These are phyloP conservation scores for Blastocystis sp. DNA, from an alignment of 352 stramenopile species.

Conservation along the genomic window DNA sequence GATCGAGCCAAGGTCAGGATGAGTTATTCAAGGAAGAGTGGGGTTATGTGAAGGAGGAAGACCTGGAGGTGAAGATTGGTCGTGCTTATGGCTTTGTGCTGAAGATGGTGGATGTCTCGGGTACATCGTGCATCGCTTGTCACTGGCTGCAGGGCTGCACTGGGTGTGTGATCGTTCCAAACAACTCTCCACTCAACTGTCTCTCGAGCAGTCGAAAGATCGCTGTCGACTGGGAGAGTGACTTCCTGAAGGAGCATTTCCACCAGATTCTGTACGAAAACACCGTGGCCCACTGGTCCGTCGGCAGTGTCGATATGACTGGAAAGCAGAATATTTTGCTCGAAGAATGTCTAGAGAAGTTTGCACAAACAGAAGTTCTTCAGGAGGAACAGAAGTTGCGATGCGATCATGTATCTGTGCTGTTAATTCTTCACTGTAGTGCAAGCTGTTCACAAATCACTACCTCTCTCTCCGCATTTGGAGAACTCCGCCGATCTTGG, in stretches of 20 bases:
- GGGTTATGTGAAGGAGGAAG: slow-evolving; percentile 40
- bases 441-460: slow-evolving; percentile 75
- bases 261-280: slow-evolving; percentile 68
- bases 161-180: slow-evolving; percentile 75
- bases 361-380: slow-evolving; percentile 67
- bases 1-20: not conserved
- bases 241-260: slow-evolving; percentile 77
- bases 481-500: slow-evolving; percentile 87
- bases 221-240: slow-evolving; percentile 81
- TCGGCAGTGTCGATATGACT: slow-evolving; percentile 62
- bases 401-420: slow-evolving; percentile 26
- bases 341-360: slow-evolving; percentile 77
- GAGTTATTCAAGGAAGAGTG: not conserved
- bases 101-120: slow-evolving; percentile 74
- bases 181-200: slow-evolving; percentile 66
- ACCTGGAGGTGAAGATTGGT: not conserved
- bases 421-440: slow-evolving; percentile 69
- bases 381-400: slow-evolving; percentile 72
- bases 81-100: slow-evolving; percentile 71
- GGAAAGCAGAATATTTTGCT: slow-evolving; percentile 73
- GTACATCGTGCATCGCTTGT: slow-evolving; percentile 77
- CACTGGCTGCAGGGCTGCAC: slow-evolving; percentile 79
- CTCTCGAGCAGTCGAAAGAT: slow-evolving; percentile 75
- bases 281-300: slow-evolving; percentile 17
- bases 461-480: slow-evolving; percentile 94